Evolutionary conservation across 2,329 filamentous ascomycete genomes (phyloP), one percentile per base, ranked within the genome.

Genomic region (Aspergillus latus): DNA sequence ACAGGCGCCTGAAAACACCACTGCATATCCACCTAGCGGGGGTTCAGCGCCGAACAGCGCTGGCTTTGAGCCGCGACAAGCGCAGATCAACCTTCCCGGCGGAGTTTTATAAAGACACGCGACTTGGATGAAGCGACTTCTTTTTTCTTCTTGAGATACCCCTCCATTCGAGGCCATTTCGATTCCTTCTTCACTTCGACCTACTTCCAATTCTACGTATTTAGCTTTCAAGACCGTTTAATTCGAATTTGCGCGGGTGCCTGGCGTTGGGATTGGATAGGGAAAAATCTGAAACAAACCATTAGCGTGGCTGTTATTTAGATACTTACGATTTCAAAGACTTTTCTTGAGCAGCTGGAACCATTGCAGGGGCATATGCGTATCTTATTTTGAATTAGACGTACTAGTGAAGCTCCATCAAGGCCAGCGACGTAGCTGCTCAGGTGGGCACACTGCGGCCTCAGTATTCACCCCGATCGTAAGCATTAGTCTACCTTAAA

Each of bases 1-100:
- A n/a, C 81, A 82, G 52, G 74, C 79, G 3, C 68, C 74, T 34
- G 79, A 81, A 8, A 64, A 63, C 32, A 66, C 62, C 52, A 63
- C 64, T 21, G 10, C 43, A 28, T 59, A 61, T 16, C 51, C 52
- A 13, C 42, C 59, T n/a, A 61, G 59, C 9, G 56, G 51, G 13
- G 64, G 65, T 3, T 65, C 69, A 11, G 64, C 66, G 28, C 70
- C 70, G 6, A 70, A 66, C 29, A 71, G 69, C 42, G 69, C 69
- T 10, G 66, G 67, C 11, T 72, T 72, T 43, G 65, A 69, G 16
- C 57, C 55, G 5, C 63, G 63, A 49, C 66, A 63, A 56, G 67
- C 62, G 29, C 69, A 70, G 53, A 71, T 72, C 57, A 68, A 72
- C 49, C 52, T 72, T 34, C 69, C 69, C 0, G 69, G 69, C 21